Evolutionary conservation across 805 yeast genomes (phyloP), one percentile per base, ranked within the genome.

Genomic region (Lipomyces yamanashiensis): DNA sequence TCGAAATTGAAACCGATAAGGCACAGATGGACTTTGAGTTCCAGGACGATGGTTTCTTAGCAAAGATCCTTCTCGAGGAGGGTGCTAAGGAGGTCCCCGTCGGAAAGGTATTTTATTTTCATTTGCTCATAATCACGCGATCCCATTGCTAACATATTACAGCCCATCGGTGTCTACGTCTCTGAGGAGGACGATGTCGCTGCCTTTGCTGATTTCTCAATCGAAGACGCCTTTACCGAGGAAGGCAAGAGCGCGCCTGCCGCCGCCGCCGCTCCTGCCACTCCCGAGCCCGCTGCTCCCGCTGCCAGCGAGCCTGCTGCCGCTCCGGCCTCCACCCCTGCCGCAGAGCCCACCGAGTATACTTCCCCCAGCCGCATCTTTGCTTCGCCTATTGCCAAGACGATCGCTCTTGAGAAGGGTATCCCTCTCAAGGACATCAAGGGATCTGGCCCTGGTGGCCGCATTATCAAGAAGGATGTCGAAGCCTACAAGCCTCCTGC

Each of bases 11-110:
- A 81, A 93, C 99, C 71, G 99, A 92, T 78, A 92, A 92, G 82
- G 98, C 98, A 59, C 87, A 92, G 66, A 93, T 92, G 97, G 98
- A 92, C 80, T 93, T 91, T 72, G 98, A 92, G 80, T 93, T 92
- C 83, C 98, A 92, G 81, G 98, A 92, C 74, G 99, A 93, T 68
- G 97, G 97, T 58, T 92, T 74, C 80, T 80, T 92, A 73, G 97
- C 97, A 68, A 90, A 92, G 82, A 88, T 90, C 72, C 79, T 92
- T 69, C 84, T 91, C 66, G 90, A 84, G 39, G 91, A 85, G 63
- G 97, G 98, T 60, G 79, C 96, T 59, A 87, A 90, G 78, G 97
- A 93, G 74, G 81, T 93, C 59, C 95, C 96, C 44, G 97, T 95
- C 54, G 96, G 96, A 74, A 87, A 88, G 61, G 67, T 64, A 43